Conservation (phyloP, 257 asterid species). For the Gentiana straminea region DNA sequence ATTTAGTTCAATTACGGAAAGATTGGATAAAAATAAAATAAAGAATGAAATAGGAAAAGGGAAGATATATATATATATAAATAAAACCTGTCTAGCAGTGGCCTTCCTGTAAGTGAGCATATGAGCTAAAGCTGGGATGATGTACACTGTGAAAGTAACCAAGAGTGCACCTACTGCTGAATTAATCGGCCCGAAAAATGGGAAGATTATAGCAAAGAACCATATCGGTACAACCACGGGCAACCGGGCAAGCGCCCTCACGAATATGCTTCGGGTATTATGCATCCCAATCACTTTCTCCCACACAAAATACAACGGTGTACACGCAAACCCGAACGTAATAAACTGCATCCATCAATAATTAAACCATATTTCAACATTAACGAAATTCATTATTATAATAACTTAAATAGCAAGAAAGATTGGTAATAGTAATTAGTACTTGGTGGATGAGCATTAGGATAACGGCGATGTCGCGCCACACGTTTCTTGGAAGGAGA, state of each 20-base stretch:
- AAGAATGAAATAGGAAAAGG: too few species aligned
- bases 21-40: neutral
- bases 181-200: constrained; percentile 89
- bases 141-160: constrained; percentile 91
- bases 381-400: too few species aligned
- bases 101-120: constrained; percentile 81
- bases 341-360: constrained; percentile 39
- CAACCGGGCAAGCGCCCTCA: constrained; percentile 76
- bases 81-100: constrained; percentile 61
- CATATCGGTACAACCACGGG: constrained; percentile 92
- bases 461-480: constrained; percentile 87
- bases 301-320: constrained; percentile 93
- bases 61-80: neutral
- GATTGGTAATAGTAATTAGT: neutral
- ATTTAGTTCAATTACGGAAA: too few species aligned
- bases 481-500: constrained; percentile 51
- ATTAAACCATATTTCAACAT: neutral
- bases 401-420: too few species aligned
- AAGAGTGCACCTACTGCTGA: constrained; percentile 92
- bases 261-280: constrained; percentile 67
- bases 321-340: constrained; percentile 90
- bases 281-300: constrained; percentile 97
- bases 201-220: constrained; percentile 94
- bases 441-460: constrained; percentile 98
- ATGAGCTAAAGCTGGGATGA: constrained; percentile 82